Percentiles rank a stretch among this genome's conserved stretches.
Conservation (phyloP, 2,329 filamentous ascomycete genomes). For the Microdochium bolleyi region DNA sequence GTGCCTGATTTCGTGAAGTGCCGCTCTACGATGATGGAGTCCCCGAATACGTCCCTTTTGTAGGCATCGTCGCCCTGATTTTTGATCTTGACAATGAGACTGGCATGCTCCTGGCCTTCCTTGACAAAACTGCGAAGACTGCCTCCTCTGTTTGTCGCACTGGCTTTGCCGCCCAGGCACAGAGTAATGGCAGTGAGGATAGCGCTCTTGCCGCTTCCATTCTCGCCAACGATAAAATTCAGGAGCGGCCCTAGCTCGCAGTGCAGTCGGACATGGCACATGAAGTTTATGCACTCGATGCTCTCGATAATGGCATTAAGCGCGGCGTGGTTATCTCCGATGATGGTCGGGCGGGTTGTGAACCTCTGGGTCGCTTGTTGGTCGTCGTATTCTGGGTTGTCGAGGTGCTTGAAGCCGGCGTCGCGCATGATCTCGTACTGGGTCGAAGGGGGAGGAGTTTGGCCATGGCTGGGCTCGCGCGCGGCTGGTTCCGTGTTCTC, state of each 20-base stretch:
- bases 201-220: constrained; percentile 95
- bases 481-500: constrained; percentile 14
- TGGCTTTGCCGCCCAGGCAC: constrained; percentile 91
- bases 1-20: constrained; percentile 69
- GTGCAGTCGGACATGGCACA: constrained; percentile 81
- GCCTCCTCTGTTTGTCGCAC: constrained; percentile 83
- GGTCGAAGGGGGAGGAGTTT: constrained; percentile 36
- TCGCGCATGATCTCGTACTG: constrained; percentile 58
- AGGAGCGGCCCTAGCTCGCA: constrained; percentile 87
- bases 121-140: constrained; percentile 89
- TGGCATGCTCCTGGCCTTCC: constrained; percentile 70
- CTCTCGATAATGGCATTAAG: constrained; percentile 84
- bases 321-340: constrained; percentile 64
- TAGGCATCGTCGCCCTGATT: constrained; percentile 83
- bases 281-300: constrained; percentile 86
- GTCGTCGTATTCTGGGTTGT: constrained; percentile 51
- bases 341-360: constrained; percentile 34
- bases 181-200: constrained; percentile 88
- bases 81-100: constrained; percentile 78
- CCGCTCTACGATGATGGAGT: constrained; percentile 83
- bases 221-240: constrained; percentile 97
- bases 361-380: constrained; percentile 58
- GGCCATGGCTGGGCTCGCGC: constrained; percentile 13
- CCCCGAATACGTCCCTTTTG: constrained; percentile 72
- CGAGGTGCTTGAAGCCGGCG: constrained; percentile 48